Base-by-base conservation (phyloP, 495 filamentous ascomycete species). In the Talaromyces stipitatus region DNA sequence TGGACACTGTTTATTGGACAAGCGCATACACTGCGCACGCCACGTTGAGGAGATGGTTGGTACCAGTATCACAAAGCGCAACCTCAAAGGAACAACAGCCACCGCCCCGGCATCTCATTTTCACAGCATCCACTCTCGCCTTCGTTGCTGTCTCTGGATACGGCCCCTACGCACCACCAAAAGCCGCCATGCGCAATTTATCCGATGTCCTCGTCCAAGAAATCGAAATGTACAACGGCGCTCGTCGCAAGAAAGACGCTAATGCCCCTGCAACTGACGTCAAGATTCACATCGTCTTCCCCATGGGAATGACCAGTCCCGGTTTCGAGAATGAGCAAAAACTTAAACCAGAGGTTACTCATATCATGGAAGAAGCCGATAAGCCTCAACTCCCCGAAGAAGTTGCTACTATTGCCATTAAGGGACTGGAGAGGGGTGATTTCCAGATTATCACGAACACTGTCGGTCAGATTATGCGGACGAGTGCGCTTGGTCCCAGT, bases 1-100 rank as follows among this genome's bases (percentile, higher is more conserved):
- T 97, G 84, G 87, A 91, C 66, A 84, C 88, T 41, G 94, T 97
- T 66, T 98, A 91, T 75, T 95, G 88, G 79, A 87, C 91, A 32
- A 82, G 83, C n/a, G 86, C 87, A 41, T 90, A 95, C 66, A 88
- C 92, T 64, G 88, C 92, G 38, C 90, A 95, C 66, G 79, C 82
- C 20, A 71, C 70, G 23, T 63, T 81, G 32, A 70, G 66, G 43
- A 69, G 69, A 55, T 83, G 80, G 80, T 70, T 82, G 22, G 64
- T 66, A 11, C 73, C 76, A 14, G 60, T 74, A 50, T 33, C 59
- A 4, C 72, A 72, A 48, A 58, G 18, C 20, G 65, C 46, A 64
- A 65, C 4, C 27, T 45, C 27, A 12, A 16, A 14, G 36, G n/a
- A 64, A 69, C 5, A 65, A 55, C 16, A 50, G 56, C 59, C 65